phyloP scores from a whole-genome alignment of 1,284 basidiomycete species.

The Singerocomus rubriflavus region DNA sequence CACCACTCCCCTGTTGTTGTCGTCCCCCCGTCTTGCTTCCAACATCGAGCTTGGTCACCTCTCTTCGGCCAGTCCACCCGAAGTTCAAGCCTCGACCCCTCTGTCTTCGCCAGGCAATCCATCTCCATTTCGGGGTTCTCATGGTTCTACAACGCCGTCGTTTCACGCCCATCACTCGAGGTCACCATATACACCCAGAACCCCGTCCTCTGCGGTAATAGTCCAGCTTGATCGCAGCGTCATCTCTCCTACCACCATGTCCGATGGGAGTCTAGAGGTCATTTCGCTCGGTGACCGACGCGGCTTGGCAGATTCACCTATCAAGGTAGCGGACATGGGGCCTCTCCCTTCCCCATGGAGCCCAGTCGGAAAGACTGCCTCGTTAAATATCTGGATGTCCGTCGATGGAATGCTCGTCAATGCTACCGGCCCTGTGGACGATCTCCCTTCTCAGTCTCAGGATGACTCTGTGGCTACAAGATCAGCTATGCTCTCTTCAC shows the following conservation, averaged over 20 bases:
- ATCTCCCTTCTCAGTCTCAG: neutral
- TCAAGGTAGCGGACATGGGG: neutral
- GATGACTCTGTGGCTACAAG: neutral
- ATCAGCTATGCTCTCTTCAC: neutral
- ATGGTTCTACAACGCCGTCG: neutral
- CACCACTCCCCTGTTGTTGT: constrained; percentile 3
- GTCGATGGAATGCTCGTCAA: constrained; percentile 18
- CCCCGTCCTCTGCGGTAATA: constrained; percentile 14
- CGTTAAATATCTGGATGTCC: constrained; percentile 28
- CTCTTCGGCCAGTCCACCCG: constrained; percentile 2
- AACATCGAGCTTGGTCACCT: constrained; percentile 7
- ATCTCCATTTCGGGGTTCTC: constrained; percentile 4
- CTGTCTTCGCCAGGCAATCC: constrained; percentile 6
- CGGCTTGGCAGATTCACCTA: constrained; percentile 11
- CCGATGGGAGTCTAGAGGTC: constrained; percentile 25
- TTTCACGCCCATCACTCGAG: constrained; percentile 9
- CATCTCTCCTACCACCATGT: constrained; percentile 24
- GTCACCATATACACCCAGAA: constrained; percentile 12
- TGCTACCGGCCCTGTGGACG: constrained; percentile 15
- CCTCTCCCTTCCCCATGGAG: constrained; percentile 34
- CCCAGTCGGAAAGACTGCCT: constrained; percentile 15
- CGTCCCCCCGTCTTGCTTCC: constrained; percentile 1
- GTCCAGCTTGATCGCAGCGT: constrained; percentile 23
- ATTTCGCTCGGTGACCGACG: constrained; percentile 23
- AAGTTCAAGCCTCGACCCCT: neutral